Base-by-base conservation (phyloP, 2,329 filamentous ascomycete genomes). In the Pleurostoma richardsiae region DNA sequence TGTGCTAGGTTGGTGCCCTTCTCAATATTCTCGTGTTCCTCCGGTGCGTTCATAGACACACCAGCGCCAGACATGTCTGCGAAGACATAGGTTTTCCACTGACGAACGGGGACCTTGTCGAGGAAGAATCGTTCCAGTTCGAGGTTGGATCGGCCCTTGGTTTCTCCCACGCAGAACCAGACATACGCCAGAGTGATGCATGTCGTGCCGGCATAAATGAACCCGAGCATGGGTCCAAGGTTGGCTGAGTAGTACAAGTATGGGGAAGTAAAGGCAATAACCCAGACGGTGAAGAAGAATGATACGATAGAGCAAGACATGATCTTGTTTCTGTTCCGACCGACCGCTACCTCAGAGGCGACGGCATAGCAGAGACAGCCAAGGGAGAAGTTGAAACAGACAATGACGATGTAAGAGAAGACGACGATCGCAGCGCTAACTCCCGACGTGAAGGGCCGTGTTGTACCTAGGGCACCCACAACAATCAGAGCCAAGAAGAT, bases 281-380 rank as follows among this genome's bases (percentile, higher is more conserved):
- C 54, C 68, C 67, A 71, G 42, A 68, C 62, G 0, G 47, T 49
- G 28, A 59, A 53, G 45, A 54, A 72, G 59, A 71, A 72, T n/a
- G 59, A 62, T 3, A 60, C 66, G 6, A 73, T 66, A 3, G 67
- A 60, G 30, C 60, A 56, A 8, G 68, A 63, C 38, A 65, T 69
- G 54, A 73, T 73, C 54, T 73, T 73, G 57, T 71, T 72, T 45
- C 66, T 57, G 54, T 73, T 73, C 7, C 60, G 61, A 10, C 70
- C 70, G 27, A 71, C 65, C 2, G 70, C 63, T 62, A 69, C 67
- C 52, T 73, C 70, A 11, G 60, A 63, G 38, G 65, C 66, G 41
- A 69, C 61, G 1, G 67, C 63, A 54, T 60, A 70, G 8, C 60
- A 63, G 2, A 71, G 54, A 2, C 68, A 63, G 2, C 67, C 68